Evolutionary conservation across 768 basidiomycete genomes (phyloP).

Genomic region (Ramaria rubella): DNA sequence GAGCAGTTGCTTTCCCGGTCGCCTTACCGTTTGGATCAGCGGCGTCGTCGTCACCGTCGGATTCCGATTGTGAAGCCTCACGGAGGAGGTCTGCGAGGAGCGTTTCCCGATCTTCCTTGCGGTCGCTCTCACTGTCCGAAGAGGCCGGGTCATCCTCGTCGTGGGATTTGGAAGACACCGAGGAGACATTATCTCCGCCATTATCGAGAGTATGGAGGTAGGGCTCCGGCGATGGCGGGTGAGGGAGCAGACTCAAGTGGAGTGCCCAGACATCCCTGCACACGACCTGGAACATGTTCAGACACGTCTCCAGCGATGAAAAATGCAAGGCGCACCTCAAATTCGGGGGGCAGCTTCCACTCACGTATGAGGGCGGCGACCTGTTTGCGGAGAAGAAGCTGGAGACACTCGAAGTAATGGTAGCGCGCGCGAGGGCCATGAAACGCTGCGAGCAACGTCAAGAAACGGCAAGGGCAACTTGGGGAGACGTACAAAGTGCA

Average conservation of each 20-base stretch:
- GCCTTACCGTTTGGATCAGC: constrained; percentile 8
- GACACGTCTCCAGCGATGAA: too few relatives aligned
- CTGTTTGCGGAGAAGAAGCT: constrained; percentile 75
- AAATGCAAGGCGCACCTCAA: constrained; percentile 49
- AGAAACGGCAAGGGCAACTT: constrained; percentile 1
- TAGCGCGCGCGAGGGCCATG: constrained; percentile 73
- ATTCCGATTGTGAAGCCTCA: constrained; percentile 14
- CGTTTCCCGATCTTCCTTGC: constrained; percentile 7
- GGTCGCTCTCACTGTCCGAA: constrained; percentile 1
- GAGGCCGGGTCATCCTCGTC: background rate
- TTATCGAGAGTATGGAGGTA: constrained; percentile 41
- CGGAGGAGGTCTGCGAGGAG: background rate
- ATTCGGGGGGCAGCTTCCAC: constrained; percentile 74
- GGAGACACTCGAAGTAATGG: constrained; percentile 79
- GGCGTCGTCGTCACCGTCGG: constrained; percentile 16
- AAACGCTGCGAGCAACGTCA: constrained; percentile 51
- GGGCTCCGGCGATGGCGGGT: constrained; percentile 57
- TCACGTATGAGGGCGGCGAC: constrained; percentile 47
- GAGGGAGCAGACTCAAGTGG: constrained; percentile 55
- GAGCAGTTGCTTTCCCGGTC: background rate
- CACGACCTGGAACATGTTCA: constrained; percentile 44
- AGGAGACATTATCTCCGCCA: too few relatives aligned
- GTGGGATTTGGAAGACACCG: too few relatives aligned
- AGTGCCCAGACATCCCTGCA: constrained; percentile 81
- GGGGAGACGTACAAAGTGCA: constrained; percentile 35